Evolutionary conservation across 768 basidiomycete genomes (phyloP), one percentile per base, ranked within the genome.

Genomic region (Boletus insuetus): DNA sequence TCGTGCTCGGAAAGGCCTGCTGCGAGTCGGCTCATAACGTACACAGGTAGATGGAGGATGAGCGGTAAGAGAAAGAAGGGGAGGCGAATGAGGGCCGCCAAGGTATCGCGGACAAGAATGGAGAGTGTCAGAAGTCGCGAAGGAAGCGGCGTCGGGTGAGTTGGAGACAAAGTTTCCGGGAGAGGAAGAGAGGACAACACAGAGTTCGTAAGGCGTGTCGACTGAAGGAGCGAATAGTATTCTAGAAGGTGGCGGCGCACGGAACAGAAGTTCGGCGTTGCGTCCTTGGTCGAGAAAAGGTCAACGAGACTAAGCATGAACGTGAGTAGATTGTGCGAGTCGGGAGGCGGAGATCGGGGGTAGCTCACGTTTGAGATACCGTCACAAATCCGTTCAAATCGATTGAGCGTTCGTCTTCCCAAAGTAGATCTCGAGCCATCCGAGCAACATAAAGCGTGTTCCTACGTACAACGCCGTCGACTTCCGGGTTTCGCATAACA

Each of bases 391-490:
- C 85, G 45, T 87, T 83, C 44, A 96, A 81, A 48, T 84, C 78
- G 55, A 98, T 84, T 31, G 83, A 80, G 56, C 81, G 80, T 55
- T 93, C 87, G 55, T 84, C 79, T 64, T 87, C 87, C 93, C 94
- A 98, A n/a, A 99, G 76, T 38, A 99, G 74, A 66, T 97, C 91
- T 49, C 91, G 79, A 14, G 95, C 93, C 89, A 96, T 98, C 53
- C 90, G 84, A 8, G 94, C 94, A 35, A 84, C 85, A 70, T 89
- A 91, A 6, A 97, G 77, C 0, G 92, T 91, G 57, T 96, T 90
- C 94, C 93, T 97, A 59, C 20, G 46, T 58, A 64, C 52, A 53
- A 60, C 39, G 58, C 55, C 51, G 59, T 73, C 41, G 39, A 54
- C 47, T 54, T 62, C 62, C 24, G 48, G 17, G 48, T 59, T 22